Evolutionary conservation across 2,329 filamentous ascomycete species (phyloP).

Genomic region (Aspergillus sp.): DNA sequence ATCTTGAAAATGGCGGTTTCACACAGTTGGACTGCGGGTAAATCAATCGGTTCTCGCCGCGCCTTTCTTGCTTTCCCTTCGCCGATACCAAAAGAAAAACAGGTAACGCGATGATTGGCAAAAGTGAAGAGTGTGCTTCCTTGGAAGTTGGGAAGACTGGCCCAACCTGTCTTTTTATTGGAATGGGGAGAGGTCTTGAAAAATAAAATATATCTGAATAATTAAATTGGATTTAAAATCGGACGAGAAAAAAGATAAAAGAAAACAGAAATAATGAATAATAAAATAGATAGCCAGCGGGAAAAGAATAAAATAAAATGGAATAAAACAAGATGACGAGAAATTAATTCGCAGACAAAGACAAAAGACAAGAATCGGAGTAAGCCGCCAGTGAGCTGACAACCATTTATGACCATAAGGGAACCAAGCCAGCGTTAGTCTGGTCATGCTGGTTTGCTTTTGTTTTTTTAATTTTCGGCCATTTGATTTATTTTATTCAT

Average conservation of each 20-base stretch:
- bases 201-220: neutral
- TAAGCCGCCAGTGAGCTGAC: constrained; percentile 13
- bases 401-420: neutral
- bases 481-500: too few species aligned
- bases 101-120: constrained; percentile 3
- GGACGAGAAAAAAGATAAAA: neutral
- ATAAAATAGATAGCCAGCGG: neutral
- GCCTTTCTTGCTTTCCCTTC: neutral
- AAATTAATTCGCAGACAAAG: constrained; percentile 7
- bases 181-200: neutral
- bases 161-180: neutral
- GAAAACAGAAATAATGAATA: neutral
- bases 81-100: neutral
- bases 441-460: neutral
- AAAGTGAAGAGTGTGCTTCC: neutral
- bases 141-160: neutral
- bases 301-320: neutral
- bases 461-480: neutral
- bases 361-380: constrained; percentile 8
- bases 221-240: neutral
- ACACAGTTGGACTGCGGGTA: neutral
- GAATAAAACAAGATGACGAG: neutral
- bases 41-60: neutral
- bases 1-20: neutral
- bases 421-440: neutral